Base-by-base conservation (phyloP, 805 yeast species). In the Candida hungchunana region DNA sequence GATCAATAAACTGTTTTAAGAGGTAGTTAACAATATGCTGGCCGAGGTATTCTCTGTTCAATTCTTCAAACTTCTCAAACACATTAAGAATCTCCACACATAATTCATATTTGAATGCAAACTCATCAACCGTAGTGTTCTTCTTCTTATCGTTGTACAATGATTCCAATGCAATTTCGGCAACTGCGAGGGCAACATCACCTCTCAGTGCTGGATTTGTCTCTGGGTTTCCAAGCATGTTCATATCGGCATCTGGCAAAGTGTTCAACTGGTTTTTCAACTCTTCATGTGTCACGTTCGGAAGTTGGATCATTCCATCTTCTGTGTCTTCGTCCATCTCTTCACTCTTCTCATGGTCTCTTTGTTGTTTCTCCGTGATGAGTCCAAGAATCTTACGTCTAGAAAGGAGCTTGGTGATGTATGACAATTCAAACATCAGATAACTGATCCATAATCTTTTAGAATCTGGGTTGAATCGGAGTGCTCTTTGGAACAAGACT, bases 201-300 rank as follows among this genome's bases (percentile, higher is more conserved):
- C 93, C 90, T 41, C 73, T 71, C 39, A 83, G 57, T 0, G 87
- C 90, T 7, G 90, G 89, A 50, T 82, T 83, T 18, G 86, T 75
- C 32, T 85, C 94, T n/a, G 82, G 79, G 43, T 79, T 78, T 18
- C 96, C 97, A 47, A 89, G 67, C 70, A 86, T 79, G 50, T 78
- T 80, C 66, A 86, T 70, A 54, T 88, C 93, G 21, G 88, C 84
- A 45, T 88, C 96, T 0, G 97, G 96, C 43, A 89, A 68, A 34
- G 74, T 72, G 38, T 79, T 77, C 53, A 89, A 67, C 50, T 77
- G 75, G 39, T 74, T 76, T 44, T 77, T 77, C 58, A 79, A 50
- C 10, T 68, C 71, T 33, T 79, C 86, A 17, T 70, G 71, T 8
- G 69, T 64, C 11, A 60, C 50, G 7, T 65, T 68, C 19, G 77